Base-by-base conservation (phyloP, 805 yeast species). In the Scheffersomyces ergatensis region DNA sequence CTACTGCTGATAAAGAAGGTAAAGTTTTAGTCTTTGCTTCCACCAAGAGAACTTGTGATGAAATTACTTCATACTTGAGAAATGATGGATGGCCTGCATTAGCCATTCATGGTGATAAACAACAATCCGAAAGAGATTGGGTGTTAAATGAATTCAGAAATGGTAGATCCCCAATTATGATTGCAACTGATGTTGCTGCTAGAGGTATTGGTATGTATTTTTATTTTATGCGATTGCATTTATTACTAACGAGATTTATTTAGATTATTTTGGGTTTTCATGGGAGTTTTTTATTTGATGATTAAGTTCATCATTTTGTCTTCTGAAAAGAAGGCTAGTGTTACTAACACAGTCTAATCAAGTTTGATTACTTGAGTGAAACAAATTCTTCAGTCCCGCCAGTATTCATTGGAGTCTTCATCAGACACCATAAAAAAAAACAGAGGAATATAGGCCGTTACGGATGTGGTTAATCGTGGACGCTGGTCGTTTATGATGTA, bases 101-200 rank as follows among this genome's bases (percentile, higher is more conserved):
- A 63, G 97, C 98, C 59, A 88, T 93, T 60, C 99, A 93, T 65
- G 99, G 99, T 76, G 99, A 93, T 71, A 93, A 93, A 70, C 89
- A 85, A 59, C 99, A 93, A 76, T 78, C 83, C 64, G 98, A 93
- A 73, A 90, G 99, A 79, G 98, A 93, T 74, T 93, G 98, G 98
- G 98, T 92, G 55, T 75, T 93, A 67, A 77, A 74, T 54, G 97
- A 92, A 72, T 93, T 93, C 77, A 87, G 85, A 78, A 62, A 80
- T 46, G 98, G 98, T 57, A 86, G 83, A 68, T 82, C 95, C 41
- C 96, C 97, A 51, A 84, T 93, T 60, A 89, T 93, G 97, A 96
- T 90, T 63, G 99, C 99, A 48, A 93, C 99, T 50, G 99, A 93
- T 70, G 99, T 93, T 66, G 99, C 99, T 49, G 97, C 99, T 53